A percentile compares a stretch with the other conserved stretches of the same genome.
phyloP scores from a whole-genome alignment of 257 asterid species.

The Salvia hispanica region DNA sequence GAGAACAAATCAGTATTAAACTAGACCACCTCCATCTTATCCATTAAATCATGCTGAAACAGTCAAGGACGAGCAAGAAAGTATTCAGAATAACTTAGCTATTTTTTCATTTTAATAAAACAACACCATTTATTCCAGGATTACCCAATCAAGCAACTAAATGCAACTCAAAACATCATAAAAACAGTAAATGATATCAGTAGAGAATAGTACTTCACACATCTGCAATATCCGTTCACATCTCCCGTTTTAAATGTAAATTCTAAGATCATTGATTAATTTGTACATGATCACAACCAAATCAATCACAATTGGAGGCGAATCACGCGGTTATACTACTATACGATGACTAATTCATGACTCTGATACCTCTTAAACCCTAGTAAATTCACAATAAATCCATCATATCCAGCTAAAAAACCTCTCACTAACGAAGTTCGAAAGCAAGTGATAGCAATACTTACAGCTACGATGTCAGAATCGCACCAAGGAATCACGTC shows the following conservation, averaged over 20 bases:
- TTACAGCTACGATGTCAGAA: constrained; percentile 62
- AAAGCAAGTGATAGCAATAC: constrained; percentile 21
- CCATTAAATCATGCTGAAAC: constrained; percentile 15
- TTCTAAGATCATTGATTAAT: not conserved
- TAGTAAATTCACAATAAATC: constrained; percentile 8
- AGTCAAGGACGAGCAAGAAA: constrained; percentile 1
- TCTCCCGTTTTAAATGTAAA: not conserved
- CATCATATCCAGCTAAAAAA: not conserved
- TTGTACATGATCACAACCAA: constrained; percentile 9
- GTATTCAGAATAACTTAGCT: not conserved
- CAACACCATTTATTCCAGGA: not conserved
- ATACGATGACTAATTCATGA: not conserved
- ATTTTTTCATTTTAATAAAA: not conserved
- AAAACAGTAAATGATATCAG: not conserved
- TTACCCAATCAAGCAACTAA: not conserved
- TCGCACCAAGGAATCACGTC: constrained; percentile 90
- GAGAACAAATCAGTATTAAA: not conserved
- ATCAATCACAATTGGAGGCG: not conserved
- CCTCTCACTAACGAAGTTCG: not conserved
- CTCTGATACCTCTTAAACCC: constrained; percentile 27
- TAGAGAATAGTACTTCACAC: constrained; percentile 1
- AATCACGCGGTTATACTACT: not conserved
- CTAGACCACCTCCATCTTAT: not conserved
- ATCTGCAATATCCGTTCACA: not conserved
- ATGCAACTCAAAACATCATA: constrained; percentile 10